Evolutionary conservation across 1,139 yeast genomes (phyloP), one percentile per base, ranked within the genome.

Genomic region (Suhomyces taliae): DNA sequence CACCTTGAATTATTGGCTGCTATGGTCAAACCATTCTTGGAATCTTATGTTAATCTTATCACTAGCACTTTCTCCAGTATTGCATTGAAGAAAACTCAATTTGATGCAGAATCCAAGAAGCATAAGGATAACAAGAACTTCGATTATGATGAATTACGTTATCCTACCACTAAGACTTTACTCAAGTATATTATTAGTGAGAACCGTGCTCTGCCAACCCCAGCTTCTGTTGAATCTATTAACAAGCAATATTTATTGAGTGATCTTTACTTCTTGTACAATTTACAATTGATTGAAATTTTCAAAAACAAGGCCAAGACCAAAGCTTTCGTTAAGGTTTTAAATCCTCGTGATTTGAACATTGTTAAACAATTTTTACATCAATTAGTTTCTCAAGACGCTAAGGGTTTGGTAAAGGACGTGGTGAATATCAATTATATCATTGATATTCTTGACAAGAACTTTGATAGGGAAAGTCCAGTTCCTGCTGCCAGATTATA

Each of bases 241-340:
- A 74, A 75, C 58, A 75, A 74, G 58, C 79, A 74, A 53, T 74
- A 75, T 53, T 64, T 75, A 47, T 62, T 75, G 39, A 66, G 74
- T 45, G 71, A 73, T 48, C 64, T 75, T 49, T 74, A 70, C 52
- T 74, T 72, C 52, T 62, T 74, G 52, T 60, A 70, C 53, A 65
- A 73, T 50, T 62, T 74, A 47, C 60, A 58, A 38, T 60, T 74
- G 50, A 62, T 74, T 35, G 58, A 61, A 41, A 72, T 75, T 32
- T 67, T 70, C 54, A 74, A 74, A 54, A 74, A 74, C 57, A 73
- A 72, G 59, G 62, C 75, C 11, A 71, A 70, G 50, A 74, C 78
- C 5, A 65, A 66, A 47, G 78, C 79, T 8, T 74, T 62, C 56
- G 79, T 74, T 26, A 61, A 65, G 44, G 62, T 72, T 33, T 54